These are phyloP conservation scores for Cyberlindnera petersonii DNA, from an alignment of 805 yeast species.

Conservation along the genomic window DNA sequence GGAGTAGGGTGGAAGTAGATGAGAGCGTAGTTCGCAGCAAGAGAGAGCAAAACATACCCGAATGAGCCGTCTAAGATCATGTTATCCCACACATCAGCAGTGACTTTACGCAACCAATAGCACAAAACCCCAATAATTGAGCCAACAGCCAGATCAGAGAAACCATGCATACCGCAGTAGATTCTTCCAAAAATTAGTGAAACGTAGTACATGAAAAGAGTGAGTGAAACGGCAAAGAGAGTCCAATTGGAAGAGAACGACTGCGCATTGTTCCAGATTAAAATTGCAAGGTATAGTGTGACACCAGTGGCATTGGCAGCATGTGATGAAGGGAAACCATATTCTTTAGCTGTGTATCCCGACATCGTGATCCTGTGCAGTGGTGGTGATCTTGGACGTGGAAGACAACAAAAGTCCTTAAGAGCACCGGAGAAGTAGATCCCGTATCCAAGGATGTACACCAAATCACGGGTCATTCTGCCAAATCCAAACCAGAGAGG, in stretches of 20 bases:
- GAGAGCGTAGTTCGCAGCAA: slow-evolving; percentile 42
- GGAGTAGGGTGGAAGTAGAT: slow-evolving; percentile 78
- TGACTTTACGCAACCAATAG: slow-evolving; percentile 42
- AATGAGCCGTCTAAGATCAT: slow-evolving; percentile 32
- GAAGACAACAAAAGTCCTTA: slow-evolving; percentile 85
- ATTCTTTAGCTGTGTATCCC: slow-evolving; percentile 86
- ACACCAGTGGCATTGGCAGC: slow-evolving; percentile 93
- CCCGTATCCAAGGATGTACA: slow-evolving; percentile 52
- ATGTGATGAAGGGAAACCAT: slow-evolving; percentile 93
- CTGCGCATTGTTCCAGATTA: slow-evolving; percentile 14
- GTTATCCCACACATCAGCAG: slow-evolving; percentile 44
- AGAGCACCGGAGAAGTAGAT: slow-evolving; percentile 67
- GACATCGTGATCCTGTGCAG: slow-evolving; percentile 84
- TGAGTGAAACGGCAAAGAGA: slow-evolving; percentile 16
- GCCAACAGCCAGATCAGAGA: slow-evolving; percentile 71
- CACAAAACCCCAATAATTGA: slow-evolving; percentile 54
- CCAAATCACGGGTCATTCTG: slow-evolving; percentile 61
- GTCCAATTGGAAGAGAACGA: slow-evolving; percentile 8
- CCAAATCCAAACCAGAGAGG: slow-evolving; percentile 78
- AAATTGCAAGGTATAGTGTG: slow-evolving; percentile 43
- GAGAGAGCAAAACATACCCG: slow-evolving; percentile 33
- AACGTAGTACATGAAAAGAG: slow-evolving; percentile 45
- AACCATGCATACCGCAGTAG: slow-evolving; percentile 98
- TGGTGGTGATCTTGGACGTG: slow-evolving; percentile 92
- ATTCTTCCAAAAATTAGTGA: slow-evolving; percentile 76